phyloP scores from a whole-genome alignment of 345 rosid genomes.

The Linum trigynum region DNA sequence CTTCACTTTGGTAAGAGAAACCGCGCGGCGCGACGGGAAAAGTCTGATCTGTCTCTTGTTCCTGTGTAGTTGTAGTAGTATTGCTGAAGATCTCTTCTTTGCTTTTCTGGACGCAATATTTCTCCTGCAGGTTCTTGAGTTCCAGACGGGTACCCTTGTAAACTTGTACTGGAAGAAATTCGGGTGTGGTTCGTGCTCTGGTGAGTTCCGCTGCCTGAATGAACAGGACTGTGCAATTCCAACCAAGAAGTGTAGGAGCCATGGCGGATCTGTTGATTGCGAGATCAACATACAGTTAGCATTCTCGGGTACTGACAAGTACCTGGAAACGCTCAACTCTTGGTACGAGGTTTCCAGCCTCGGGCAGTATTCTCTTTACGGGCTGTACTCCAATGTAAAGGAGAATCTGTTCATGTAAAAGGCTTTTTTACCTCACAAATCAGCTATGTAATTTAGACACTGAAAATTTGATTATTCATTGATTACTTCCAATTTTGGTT shows the following conservation, averaged over 20 bases:
- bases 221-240: constrained; percentile 64
- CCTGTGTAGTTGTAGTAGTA: neutral
- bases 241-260: constrained; percentile 38
- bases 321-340: constrained; percentile 54
- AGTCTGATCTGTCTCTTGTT: neutral
- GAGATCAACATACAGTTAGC: constrained; percentile 52
- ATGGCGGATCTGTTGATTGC: constrained; percentile 46
- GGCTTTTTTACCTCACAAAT: neutral
- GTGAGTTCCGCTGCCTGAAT: constrained; percentile 38
- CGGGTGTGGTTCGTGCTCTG: constrained; percentile 57
- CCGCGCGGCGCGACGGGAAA: neutral
- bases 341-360: constrained; percentile 85
- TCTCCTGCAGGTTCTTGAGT: constrained; percentile 56
- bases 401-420: neutral
- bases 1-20: constrained; percentile 7
- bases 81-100: neutral
- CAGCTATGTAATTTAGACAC: neutral
- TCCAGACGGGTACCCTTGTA: constrained; percentile 65
- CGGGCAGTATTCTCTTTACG: constrained; percentile 50
- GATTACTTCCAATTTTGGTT: neutral
- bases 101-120: neutral
- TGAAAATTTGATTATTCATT: neutral
- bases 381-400: constrained; percentile 34
- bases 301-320: constrained; percentile 81
- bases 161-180: constrained; percentile 72